Conservation (phyloP, 2,329 filamentous ascomycete species). For the Aspergillus floridensis region DNA sequence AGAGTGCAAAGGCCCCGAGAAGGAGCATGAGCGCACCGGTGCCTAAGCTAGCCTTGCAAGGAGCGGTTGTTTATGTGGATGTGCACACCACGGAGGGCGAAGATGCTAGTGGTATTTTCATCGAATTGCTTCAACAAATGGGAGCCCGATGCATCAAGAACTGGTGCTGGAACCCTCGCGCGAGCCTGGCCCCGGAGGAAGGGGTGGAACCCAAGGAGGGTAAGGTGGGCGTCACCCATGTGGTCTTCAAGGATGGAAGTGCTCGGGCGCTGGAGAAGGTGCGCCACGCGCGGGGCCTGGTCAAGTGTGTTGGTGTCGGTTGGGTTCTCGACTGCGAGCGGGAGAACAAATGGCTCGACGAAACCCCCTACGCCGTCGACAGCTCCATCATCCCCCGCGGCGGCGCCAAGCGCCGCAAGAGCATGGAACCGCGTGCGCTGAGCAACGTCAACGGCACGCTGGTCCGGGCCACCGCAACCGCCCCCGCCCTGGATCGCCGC, state of each 20-base stretch:
- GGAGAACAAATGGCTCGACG: slow-evolving; percentile 73
- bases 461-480: slow-evolving; percentile 37
- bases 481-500: slow-evolving; percentile 27
- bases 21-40: slow-evolving; percentile 18
- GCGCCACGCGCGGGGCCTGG: slow-evolving; percentile 66
- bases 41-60: slow-evolving; percentile 54
- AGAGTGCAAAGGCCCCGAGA: slow-evolving; percentile 23
- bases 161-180: slow-evolving; percentile 71
- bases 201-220: slow-evolving; percentile 32
- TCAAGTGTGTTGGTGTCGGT: slow-evolving; percentile 81
- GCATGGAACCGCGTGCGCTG: slow-evolving; percentile 73
- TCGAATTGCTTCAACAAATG: slow-evolving; percentile 75
- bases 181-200: slow-evolving; percentile 38
- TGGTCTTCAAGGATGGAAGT: slow-evolving; percentile 85
- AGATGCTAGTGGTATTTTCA: slow-evolving; percentile 77
- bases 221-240: slow-evolving; percentile 77
- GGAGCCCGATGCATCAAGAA: slow-evolving; percentile 74
- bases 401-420: slow-evolving; percentile 70
- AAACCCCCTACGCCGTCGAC: slow-evolving; percentile 67
- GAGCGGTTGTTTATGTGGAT: slow-evolving; percentile 77
- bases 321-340: slow-evolving; percentile 86
- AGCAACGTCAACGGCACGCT: slow-evolving; percentile 67
- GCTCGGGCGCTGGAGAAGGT: slow-evolving; percentile 80
- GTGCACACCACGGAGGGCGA: slow-evolving; percentile 78
- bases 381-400: slow-evolving; percentile 66